Conservation (phyloP, 495 filamentous ascomycete genomes). For the Trichoderma parareesei region DNA sequence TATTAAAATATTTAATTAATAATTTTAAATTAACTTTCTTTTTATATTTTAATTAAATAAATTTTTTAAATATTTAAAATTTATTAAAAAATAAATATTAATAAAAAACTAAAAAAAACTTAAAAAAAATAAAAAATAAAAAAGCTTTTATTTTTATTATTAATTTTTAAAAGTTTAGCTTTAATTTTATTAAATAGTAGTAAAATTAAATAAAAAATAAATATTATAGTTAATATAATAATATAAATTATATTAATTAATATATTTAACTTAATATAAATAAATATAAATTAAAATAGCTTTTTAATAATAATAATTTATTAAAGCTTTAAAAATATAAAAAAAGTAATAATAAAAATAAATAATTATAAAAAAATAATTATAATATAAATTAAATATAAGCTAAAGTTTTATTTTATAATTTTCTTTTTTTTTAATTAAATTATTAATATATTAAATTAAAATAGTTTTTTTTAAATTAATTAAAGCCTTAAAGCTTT, state of each 20-base stretch:
- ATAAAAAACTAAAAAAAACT: too few species aligned
- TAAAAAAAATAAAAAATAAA: too few species aligned
- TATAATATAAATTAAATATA: not conserved
- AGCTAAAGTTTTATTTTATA: too few species aligned
- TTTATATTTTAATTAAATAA: constrained; percentile 13
- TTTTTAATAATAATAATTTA: constrained; percentile 10
- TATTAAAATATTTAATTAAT: constrained; percentile 14
- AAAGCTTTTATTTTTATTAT: too few species aligned
- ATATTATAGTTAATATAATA: constrained; percentile 13
- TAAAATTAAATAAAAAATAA: too few species aligned
- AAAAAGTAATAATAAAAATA: constrained; percentile 14
- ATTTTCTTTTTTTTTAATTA: too few species aligned
- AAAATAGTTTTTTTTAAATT: not conserved
- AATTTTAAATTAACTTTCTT: constrained; percentile 13
- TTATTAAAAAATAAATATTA: too few species aligned
- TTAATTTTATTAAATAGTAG: too few species aligned
- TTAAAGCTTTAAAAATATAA: constrained; percentile 18
- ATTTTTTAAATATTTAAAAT: too few species aligned
- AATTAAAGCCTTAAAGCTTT: too few species aligned
- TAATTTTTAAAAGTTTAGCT: too few species aligned
- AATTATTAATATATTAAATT: not conserved
- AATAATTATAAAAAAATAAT: constrained; percentile 9
- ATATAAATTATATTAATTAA: constrained; percentile 15
- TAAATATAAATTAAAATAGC: constrained; percentile 14
- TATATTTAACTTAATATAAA: constrained; percentile 15